Conservation (phyloP, 768 basidiomycete species). For the Pleurotus salmoneostramineus region DNA sequence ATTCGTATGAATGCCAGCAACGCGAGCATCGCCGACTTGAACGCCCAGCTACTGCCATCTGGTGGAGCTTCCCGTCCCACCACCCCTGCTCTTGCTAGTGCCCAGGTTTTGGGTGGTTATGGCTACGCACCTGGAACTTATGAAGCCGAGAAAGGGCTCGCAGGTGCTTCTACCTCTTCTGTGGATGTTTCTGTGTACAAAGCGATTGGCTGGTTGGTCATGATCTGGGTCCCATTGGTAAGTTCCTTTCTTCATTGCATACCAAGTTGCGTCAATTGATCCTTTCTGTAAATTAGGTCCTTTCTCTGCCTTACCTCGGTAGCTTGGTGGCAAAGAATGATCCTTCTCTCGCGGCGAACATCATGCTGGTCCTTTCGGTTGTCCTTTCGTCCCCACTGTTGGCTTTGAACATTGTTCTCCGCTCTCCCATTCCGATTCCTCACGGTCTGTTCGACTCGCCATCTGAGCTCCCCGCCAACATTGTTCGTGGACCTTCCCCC, state of each 20-base stretch:
- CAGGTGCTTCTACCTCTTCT: slow-evolving; percentile 36
- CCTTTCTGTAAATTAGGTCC: slow-evolving; percentile 32
- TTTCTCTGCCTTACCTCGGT: slow-evolving; percentile 63
- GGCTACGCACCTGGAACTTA: slow-evolving; percentile 44
- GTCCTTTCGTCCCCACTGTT: slow-evolving; percentile 67
- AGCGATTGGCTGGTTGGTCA: slow-evolving; percentile 59
- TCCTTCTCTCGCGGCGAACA: slow-evolving; percentile 33
- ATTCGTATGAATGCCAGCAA: slow-evolving; percentile 18
- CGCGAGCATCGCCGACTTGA: slow-evolving; percentile 37
- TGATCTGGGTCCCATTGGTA: slow-evolving; percentile 69
- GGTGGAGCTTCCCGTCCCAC: slow-evolving; percentile 38
- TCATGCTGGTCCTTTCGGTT: slow-evolving; percentile 59
- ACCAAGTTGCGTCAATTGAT: not conserved
- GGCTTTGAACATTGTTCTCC: slow-evolving; percentile 55
- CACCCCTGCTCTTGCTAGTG: slow-evolving; percentile 52
- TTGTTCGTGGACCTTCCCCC: slow-evolving; percentile 41
- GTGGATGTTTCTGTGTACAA: slow-evolving; percentile 54
- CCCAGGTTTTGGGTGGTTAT: slow-evolving; percentile 67
- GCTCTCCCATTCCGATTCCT: slow-evolving; percentile 64
- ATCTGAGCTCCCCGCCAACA: slow-evolving; percentile 34
- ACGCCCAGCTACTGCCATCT: slow-evolving; percentile 33
- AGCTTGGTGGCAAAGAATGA: slow-evolving; percentile 29
- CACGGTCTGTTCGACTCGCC: slow-evolving; percentile 57
- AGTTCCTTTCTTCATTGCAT: slow-evolving; percentile 23
- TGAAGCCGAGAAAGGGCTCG: slow-evolving; percentile 52